Base-by-base conservation (phyloP, 1,284 basidiomycete species). In the Marasmius sp. region DNA sequence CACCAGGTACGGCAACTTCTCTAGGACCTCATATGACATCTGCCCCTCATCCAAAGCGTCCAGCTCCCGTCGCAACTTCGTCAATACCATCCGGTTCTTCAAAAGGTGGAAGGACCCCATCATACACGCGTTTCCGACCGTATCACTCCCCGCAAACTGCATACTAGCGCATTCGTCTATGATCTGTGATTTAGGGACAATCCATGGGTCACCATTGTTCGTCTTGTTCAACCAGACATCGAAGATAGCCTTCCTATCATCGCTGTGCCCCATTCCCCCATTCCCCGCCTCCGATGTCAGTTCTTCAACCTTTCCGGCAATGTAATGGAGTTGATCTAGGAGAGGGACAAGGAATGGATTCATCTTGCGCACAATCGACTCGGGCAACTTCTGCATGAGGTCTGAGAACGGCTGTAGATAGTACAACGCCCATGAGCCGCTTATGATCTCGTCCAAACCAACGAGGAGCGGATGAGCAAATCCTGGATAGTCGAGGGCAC, bases 1-100 rank as follows among this genome's bases (percentile, higher is more conserved):
- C n/a, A 67, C 66, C 52, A 67, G 52, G 61, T 67, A 67, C n/a
- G 66, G 66, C 38, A 67, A 53, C 51, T 66, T 66, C 57, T 67
- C 63, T 20, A 65, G 53, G 3, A 16, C 41, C 14, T 34, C 52
- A 22, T 33, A 61, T 16, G 38, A 51, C 12, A 65, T 39, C 6
- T 22, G 14, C 22, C 65, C 61, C 20, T 61, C 65, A 64, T 65
- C 66, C 10, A 55, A 65, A 9, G 61, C 48, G 34, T 20, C 18
- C 48, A 66, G 50, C 41, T 68, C 65, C 14, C 43, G n/a, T 27
- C 53, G 33, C 3, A 68, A 50, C 39, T 51, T 60, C 5, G 36
- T 36, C 11, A 33, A 52, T 22, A 63, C 55, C 6, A 16, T 8
- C n/a, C 27, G 22, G 36, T 64, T 59, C 10, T 49, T 60, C n/a